Conservation (phyloP, 2,329 filamentous ascomycete genomes). For the Orbilia quercus region DNA sequence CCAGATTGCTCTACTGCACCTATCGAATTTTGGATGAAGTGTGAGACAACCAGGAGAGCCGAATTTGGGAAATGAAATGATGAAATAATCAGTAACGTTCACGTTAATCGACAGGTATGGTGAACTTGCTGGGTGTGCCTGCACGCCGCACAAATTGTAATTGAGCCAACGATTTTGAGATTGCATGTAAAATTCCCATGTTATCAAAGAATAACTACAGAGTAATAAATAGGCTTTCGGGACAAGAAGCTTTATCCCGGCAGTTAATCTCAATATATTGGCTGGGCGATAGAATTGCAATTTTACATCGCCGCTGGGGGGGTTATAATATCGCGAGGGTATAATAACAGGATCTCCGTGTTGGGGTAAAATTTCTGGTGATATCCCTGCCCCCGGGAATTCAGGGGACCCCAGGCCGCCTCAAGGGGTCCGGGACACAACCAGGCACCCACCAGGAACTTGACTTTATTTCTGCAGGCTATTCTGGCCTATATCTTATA, state of each 20-base stretch:
- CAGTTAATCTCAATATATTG: conserved; percentile 49
- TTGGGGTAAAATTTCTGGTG: conserved; percentile 39
- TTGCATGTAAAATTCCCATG: conserved; percentile 49
- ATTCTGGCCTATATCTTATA: conserved; percentile 3
- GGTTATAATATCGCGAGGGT: conserved; percentile 43
- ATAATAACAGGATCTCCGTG: conserved; percentile 29
- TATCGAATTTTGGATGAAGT: conserved; percentile 10
- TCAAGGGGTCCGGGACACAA: too few relatives aligned
- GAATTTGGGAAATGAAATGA: conserved; percentile 6
- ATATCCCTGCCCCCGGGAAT: too few relatives aligned
- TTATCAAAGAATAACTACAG: conserved; percentile 30
- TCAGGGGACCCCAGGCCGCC: too few relatives aligned
- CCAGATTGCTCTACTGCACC: not conserved
- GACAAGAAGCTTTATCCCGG: conserved; percentile 26
- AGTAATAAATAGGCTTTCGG: conserved; percentile 35
- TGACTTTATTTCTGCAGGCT: not conserved
- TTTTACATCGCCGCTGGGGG: conserved; percentile 28
- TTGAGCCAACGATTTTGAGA: conserved; percentile 9
- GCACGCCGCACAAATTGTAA: conserved; percentile 27
- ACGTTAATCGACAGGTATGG: conserved; percentile 6
- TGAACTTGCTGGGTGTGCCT: conserved; percentile 12
- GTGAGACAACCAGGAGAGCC: conserved; percentile 21
- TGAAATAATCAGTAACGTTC: not conserved
- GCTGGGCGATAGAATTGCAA: conserved; percentile 34
- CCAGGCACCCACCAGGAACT: too few relatives aligned